Conservation (phyloP, 2,329 filamentous ascomycete genomes). For the Davidsoniella virescens region DNA sequence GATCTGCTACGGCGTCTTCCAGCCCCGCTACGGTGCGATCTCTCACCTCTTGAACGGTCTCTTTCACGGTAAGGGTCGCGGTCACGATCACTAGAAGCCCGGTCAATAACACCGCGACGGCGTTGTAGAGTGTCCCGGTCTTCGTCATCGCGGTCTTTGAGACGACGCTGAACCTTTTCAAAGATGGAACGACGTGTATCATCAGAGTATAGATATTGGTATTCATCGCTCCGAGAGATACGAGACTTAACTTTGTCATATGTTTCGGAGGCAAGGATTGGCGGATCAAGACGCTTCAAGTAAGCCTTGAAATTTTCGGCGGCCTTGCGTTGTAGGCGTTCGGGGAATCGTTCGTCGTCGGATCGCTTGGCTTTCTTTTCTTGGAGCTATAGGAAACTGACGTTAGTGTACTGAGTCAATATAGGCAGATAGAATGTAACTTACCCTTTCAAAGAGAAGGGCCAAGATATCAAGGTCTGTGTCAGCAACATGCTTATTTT, state of each 20-base stretch:
- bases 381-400: slow-evolving; percentile 39
- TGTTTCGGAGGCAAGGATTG: slow-evolving; percentile 59
- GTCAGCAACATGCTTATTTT: slow-evolving; percentile 75
- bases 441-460: slow-evolving; percentile 68
- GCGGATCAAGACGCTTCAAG: slow-evolving; percentile 82
- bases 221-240: slow-evolving; percentile 70
- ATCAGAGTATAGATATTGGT: slow-evolving; percentile 65
- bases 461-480: slow-evolving; percentile 65
- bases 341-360: slow-evolving; percentile 72
- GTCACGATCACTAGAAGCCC: slow-evolving; percentile 29
- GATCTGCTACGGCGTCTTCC: slow-evolving; percentile 55
- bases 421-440: slow-evolving; percentile 16
- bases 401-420: neutral
- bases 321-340: slow-evolving; percentile 71
- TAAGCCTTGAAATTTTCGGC: slow-evolving; percentile 70
- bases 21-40: slow-evolving; percentile 37
- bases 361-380: slow-evolving; percentile 70
- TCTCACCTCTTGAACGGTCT: slow-evolving; percentile 42
- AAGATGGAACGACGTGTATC: slow-evolving; percentile 71
- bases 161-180: slow-evolving; percentile 76
- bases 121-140: slow-evolving; percentile 43
- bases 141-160: slow-evolving; percentile 85
- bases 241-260: slow-evolving; percentile 78
- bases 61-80: slow-evolving; percentile 41
- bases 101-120: slow-evolving; percentile 35